Conservation (phyloP, 352 stramenopile genomes). For the Paralagenidium karlingii region DNA sequence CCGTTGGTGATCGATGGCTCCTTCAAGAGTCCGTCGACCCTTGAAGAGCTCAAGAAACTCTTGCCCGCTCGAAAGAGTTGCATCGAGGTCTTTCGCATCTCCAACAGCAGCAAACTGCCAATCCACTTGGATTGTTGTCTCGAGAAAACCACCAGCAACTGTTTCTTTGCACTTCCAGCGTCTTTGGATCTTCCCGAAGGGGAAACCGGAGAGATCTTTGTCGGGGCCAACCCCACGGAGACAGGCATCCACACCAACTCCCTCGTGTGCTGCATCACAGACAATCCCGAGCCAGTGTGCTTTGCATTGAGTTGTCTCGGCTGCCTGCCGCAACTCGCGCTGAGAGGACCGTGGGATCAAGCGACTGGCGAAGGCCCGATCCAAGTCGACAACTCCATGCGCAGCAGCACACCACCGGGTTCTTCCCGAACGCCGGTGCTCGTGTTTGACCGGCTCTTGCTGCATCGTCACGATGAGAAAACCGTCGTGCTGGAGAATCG, state of each 20-base stretch:
- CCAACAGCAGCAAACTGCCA: slow-evolving; percentile 74
- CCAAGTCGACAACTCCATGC: background rate
- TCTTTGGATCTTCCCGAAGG: slow-evolving; percentile 68
- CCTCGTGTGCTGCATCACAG: slow-evolving; percentile 80
- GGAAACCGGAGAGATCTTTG: slow-evolving; percentile 83
- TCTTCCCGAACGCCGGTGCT: slow-evolving; percentile 17
- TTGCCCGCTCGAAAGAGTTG: slow-evolving; percentile 32
- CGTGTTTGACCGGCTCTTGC: slow-evolving; percentile 88
- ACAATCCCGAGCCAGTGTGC: slow-evolving; percentile 84
- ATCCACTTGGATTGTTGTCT: slow-evolving; percentile 54
- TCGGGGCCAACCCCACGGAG: slow-evolving; percentile 82
- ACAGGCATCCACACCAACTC: slow-evolving; percentile 54
- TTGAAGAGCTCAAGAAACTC: slow-evolving; percentile 32
- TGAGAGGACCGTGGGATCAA: slow-evolving; percentile 78
- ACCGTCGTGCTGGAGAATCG: slow-evolving; percentile 82
- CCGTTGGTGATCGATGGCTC: slow-evolving; percentile 58
- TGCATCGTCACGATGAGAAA: slow-evolving; percentile 79
- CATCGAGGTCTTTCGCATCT: slow-evolving; percentile 86
- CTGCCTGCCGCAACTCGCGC: slow-evolving; percentile 53
- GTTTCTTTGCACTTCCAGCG: slow-evolving; percentile 69
- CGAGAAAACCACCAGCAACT: slow-evolving; percentile 8
- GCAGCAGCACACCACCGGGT: background rate
- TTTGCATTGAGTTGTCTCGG: slow-evolving; percentile 84
- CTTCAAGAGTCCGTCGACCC: slow-evolving; percentile 14
- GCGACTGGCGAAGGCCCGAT: slow-evolving; percentile 6